Evolutionary conservation across 495 filamentous ascomycete species (phyloP).

Genomic region (Aspergillus avenaceus): DNA sequence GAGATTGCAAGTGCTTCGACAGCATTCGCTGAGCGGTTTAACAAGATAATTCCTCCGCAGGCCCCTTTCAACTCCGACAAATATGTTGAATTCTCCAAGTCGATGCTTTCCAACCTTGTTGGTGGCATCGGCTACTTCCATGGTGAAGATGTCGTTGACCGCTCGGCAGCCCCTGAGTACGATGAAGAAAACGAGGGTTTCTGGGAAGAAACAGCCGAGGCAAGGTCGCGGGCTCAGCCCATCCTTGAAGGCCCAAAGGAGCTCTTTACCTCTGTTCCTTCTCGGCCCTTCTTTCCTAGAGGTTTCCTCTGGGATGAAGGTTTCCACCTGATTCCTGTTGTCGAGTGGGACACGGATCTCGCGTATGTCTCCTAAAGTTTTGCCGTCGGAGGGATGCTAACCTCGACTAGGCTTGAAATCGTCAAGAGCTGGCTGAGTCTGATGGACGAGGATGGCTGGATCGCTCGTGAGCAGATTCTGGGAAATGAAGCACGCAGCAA

Average conservation of each 20-base stretch:
- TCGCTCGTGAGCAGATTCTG: conserved; percentile 93
- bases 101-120: conserved; percentile 90
- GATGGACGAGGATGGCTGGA: conserved; percentile 98
- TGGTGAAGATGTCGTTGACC: conserved; percentile 80
- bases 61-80: conserved; percentile 69
- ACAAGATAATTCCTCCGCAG: conserved; percentile 65
- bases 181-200: conserved; percentile 96
- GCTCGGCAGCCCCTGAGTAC: conserved; percentile 85
- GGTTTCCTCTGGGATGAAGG: conserved; percentile 99
- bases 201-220: conserved; percentile 86
- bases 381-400: conserved; percentile 4
- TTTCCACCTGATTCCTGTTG: conserved; percentile 88
- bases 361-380: conserved; percentile 41
- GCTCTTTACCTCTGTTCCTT: conserved; percentile 90
- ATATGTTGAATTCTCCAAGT: conserved; percentile 77
- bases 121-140: conserved; percentile 96
- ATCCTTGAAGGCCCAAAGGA: conserved; percentile 76
- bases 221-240: conserved; percentile 60
- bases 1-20: conserved; percentile 62
- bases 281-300: conserved; percentile 90
- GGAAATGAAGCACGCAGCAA: conserved; percentile 93
- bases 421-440: conserved; percentile 93
- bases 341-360: conserved; percentile 91
- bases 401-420: conserved; percentile 63
- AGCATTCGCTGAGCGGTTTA: conserved; percentile 70